These are phyloP conservation scores for Fusarium longipes DNA, from an alignment of 2,329 filamentous ascomycete genomes.

Conservation along the genomic window DNA sequence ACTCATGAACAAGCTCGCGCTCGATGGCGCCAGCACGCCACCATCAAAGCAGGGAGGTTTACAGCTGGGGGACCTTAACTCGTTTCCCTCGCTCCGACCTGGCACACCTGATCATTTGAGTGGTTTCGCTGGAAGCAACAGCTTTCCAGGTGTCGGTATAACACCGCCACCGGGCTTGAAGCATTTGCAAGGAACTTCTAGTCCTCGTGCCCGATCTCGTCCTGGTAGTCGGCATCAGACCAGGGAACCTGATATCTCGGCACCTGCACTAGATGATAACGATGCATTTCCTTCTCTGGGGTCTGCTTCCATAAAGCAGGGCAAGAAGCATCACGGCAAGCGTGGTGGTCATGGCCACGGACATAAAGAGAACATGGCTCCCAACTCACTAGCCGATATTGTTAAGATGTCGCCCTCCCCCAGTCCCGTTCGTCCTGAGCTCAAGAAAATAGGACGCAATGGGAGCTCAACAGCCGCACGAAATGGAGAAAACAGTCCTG, in stretches of 20 bases:
- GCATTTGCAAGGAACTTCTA: constrained; percentile 68
- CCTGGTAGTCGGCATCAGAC: constrained; percentile 80
- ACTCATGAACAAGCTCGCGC: constrained; percentile 81
- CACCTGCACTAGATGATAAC: constrained; percentile 88
- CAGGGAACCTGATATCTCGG: constrained; percentile 70
- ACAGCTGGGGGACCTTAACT: constrained; percentile 84
- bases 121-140: constrained; percentile 64
- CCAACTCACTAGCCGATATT: constrained; percentile 89
- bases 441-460: constrained; percentile 70
- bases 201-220: constrained; percentile 80
- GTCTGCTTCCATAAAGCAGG: constrained; percentile 77
- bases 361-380: constrained; percentile 73
- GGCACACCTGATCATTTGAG: constrained; percentile 69
- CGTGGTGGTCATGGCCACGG: constrained; percentile 81
- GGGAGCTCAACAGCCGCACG: constrained; percentile 73
- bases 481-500: constrained; percentile 80
- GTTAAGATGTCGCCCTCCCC: constrained; percentile 95
- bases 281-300: constrained; percentile 94
- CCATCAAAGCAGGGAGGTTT: constrained; percentile 74
- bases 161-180: constrained; percentile 78
- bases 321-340: constrained; percentile 94
- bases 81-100: constrained; percentile 81
- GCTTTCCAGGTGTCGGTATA: constrained; percentile 62
- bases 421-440: constrained; percentile 69
- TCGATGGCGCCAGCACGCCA: constrained; percentile 76